A percentile compares a stretch with the other conserved stretches of the same genome.
These are phyloP conservation scores for Russula virescens DNA, from an alignment of 768 basidiomycete species.

Conservation along the genomic window DNA sequence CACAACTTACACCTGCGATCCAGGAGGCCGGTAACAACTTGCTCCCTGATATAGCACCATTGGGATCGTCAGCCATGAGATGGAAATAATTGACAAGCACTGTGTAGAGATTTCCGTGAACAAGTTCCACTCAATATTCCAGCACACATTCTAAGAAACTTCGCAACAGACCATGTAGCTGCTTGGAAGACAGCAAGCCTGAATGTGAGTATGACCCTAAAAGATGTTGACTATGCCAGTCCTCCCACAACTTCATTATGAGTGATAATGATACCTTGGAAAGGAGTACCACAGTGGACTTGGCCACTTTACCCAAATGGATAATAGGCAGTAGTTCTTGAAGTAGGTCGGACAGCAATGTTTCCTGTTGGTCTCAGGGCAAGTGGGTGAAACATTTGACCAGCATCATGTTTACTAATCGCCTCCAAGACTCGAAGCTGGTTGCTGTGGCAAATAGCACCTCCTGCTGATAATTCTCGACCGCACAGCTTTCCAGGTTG, in stretches of 20 bases:
- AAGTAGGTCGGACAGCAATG: constrained; percentile 85
- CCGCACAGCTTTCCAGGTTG: constrained; percentile 73
- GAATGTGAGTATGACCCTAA: constrained; percentile 61
- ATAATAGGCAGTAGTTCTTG: constrained; percentile 72
- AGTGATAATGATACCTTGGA: constrained; percentile 77
- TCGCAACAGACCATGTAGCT: constrained; percentile 67
- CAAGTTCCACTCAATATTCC: constrained; percentile 73
- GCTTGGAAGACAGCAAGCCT: constrained; percentile 71
- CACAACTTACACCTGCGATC: too few species aligned
- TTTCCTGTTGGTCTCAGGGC: constrained; percentile 77
- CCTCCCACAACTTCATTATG: constrained; percentile 85
- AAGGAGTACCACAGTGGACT: constrained; percentile 72
- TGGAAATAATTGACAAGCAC: constrained; percentile 85
- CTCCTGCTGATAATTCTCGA: constrained; percentile 84
- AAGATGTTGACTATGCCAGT: constrained; percentile 62
- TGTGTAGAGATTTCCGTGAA: constrained; percentile 94
- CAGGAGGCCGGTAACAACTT: too few species aligned
- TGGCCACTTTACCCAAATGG: constrained; percentile 56
- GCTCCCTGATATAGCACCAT: neutral
- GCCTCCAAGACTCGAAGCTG: constrained; percentile 81
- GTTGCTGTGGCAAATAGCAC: constrained; percentile 63
- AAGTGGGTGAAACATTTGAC: constrained; percentile 82
- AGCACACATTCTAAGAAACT: constrained; percentile 69
- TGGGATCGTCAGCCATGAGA: constrained; percentile 41
- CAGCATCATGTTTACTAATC: constrained; percentile 77